phyloP scores from a whole-genome alignment of 805 yeast genomes.

The Danielia oregonensis region DNA sequence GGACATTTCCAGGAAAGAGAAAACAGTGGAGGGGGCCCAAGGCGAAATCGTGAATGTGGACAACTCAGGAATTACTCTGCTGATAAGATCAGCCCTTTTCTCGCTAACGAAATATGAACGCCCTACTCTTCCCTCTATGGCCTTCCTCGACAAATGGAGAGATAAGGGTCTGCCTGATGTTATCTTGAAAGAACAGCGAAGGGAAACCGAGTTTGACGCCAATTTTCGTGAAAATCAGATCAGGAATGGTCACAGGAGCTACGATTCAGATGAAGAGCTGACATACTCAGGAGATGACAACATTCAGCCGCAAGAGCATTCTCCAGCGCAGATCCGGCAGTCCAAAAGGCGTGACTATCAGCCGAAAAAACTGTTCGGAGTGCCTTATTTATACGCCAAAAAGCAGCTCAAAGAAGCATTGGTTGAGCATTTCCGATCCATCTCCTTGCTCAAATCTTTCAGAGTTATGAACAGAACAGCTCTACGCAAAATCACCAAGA shows the following conservation, averaged over 20 bases:
- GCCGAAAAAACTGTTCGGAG: slow-evolving; percentile 29
- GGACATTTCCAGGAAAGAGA: slow-evolving; percentile 21
- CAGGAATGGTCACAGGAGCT: slow-evolving; percentile 28
- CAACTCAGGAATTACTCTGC: not conserved
- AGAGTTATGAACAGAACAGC: slow-evolving; percentile 81
- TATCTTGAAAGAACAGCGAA: slow-evolving; percentile 2
- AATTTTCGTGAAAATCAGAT: slow-evolving; percentile 36
- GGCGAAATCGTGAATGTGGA: not conserved
- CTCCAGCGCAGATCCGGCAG: slow-evolving; percentile 17
- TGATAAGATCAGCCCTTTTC: slow-evolving; percentile 6
- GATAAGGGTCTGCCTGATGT: slow-evolving; percentile 6
- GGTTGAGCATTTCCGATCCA: slow-evolving; percentile 67
- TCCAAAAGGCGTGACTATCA: slow-evolving; percentile 49
- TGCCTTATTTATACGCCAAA: slow-evolving; percentile 63
- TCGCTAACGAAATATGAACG: slow-evolving; percentile 31
- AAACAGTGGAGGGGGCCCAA: slow-evolving; percentile 33
- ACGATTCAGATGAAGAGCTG: slow-evolving; percentile 9
- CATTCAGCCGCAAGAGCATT: not conserved
- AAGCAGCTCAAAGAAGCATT: slow-evolving; percentile 66
- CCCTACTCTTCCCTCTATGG: slow-evolving; percentile 39
- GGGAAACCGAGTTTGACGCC: slow-evolving; percentile 20
- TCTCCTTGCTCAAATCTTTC: slow-evolving; percentile 68
- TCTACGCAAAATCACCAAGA: slow-evolving; percentile 82
- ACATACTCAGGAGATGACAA: slow-evolving; percentile 1
- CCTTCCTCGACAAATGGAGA: slow-evolving; percentile 22